Percentiles rank a stretch among this genome's conserved stretches.
These are phyloP conservation scores for Annulohypoxylon bovei DNA, from an alignment of 495 filamentous ascomycete genomes.

Conservation along the genomic window DNA sequence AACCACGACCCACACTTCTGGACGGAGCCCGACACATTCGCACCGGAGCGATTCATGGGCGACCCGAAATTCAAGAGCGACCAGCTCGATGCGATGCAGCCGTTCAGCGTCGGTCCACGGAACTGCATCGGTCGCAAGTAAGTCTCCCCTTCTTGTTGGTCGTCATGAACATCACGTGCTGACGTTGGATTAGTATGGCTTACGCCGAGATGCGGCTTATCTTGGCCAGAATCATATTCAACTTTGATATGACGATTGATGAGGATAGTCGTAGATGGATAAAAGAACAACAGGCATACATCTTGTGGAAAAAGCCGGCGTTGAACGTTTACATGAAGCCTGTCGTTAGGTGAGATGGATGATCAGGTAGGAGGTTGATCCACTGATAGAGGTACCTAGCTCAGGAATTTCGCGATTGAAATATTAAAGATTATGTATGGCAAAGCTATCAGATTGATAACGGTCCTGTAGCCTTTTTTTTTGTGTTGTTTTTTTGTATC, in stretches of 20 bases:
- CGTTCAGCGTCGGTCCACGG: conserved; percentile 63
- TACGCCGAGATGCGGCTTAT: conserved; percentile 63
- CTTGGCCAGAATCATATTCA: conserved; percentile 60
- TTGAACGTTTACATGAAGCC: conserved; percentile 46
- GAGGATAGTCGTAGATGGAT: conserved; percentile 57
- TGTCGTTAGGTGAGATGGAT: conserved; percentile 11
- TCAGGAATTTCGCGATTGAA: too few relatives aligned
- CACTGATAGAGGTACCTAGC: too few relatives aligned
- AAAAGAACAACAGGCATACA: conserved; percentile 47
- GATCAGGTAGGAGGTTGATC: background rate
- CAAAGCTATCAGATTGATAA: background rate
- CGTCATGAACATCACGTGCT: background rate
- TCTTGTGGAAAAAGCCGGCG: conserved; percentile 57
- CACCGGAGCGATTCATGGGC: conserved; percentile 62
- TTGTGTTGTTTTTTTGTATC: background rate
- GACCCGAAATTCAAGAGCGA: conserved; percentile 57
- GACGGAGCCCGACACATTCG: conserved; percentile 55
- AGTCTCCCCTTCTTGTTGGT: conserved; percentile 24
- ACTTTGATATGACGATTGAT: conserved; percentile 60
- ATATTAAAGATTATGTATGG: background rate
- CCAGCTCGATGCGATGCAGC: conserved; percentile 55
- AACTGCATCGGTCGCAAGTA: conserved; percentile 67
- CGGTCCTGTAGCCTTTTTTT: background rate
- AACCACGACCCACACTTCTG: conserved; percentile 55
- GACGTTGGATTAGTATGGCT: conserved; percentile 51